phyloP scores from a whole-genome alignment of 2,329 filamentous ascomycete species.

The Mycocentrospora acerina region DNA sequence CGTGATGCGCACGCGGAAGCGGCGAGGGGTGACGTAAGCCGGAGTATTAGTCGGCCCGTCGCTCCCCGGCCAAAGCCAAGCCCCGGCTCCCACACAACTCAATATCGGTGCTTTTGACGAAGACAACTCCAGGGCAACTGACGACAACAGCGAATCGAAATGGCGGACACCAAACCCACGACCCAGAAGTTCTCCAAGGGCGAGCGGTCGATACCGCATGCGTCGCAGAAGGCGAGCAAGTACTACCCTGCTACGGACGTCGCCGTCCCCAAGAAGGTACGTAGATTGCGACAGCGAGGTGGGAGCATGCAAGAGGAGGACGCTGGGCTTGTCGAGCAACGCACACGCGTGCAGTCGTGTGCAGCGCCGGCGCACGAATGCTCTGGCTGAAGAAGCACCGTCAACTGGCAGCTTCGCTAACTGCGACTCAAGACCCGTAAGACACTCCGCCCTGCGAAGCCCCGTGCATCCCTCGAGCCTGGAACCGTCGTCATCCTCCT shows the following conservation, averaged over 20 bases:
- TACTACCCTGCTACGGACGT: conserved; percentile 98
- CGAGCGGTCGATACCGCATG: conserved; percentile 84
- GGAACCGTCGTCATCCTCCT: conserved; percentile 98
- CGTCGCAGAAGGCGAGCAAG: conserved; percentile 92
- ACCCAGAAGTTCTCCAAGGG: conserved; percentile 98
- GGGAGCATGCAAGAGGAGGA: conserved; percentile 16
- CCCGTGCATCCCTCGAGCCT: conserved; percentile 86
- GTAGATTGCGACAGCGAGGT: conserved; percentile 47
- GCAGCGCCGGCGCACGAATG: conserved; percentile 5
- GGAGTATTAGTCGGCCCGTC: too few relatives aligned
- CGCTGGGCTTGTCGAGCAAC: conserved; percentile 4
- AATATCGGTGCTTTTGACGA: background rate
- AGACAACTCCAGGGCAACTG: conserved; percentile 22
- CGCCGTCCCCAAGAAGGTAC: conserved; percentile 88
- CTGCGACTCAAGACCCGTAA: conserved; percentile 76
- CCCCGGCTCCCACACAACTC: too few relatives aligned
- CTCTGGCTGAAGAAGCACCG: conserved; percentile 2
- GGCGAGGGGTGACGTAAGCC: conserved; percentile 4
- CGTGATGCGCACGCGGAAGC: conserved; percentile 14
- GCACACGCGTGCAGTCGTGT: conserved; percentile 4
- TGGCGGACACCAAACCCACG: conserved; percentile 59
- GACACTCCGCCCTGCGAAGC: conserved; percentile 81
- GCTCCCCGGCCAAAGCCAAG: too few relatives aligned
- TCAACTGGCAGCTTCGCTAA: conserved; percentile 27
- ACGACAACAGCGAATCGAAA: conserved; percentile 59